Base-by-base conservation (phyloP, 495 filamentous ascomycete genomes). In the Wilcoxina mikolae region DNA sequence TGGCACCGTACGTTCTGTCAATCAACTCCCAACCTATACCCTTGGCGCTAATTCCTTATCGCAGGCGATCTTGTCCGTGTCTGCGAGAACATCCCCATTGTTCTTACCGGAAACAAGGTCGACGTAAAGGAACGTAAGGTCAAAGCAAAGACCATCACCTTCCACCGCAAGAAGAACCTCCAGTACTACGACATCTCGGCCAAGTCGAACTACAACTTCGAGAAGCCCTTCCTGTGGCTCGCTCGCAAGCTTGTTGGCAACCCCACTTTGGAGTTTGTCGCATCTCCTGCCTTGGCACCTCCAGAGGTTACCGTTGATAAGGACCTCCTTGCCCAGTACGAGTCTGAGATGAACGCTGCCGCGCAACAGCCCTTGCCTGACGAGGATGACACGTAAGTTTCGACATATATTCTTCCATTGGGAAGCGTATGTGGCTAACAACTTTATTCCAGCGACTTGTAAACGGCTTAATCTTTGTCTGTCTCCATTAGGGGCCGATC, bases 191-290 rank as follows among this genome's bases (percentile, higher is more conserved):
- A 99, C 60, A 99, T 99, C 70, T 94, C 87, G 45, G 93, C 93
- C 70, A 99, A 99, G 79, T 95, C 88, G 63, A 99, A 99, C 76
- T 99, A 99, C 77, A 99, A 99, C 83, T 99, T 99, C 75, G 93
- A 99, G 83, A 99, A 99, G 81, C 93, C 93, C 57, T 99, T 99
- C 85, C 81, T 99, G 58, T 99, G 93, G 93, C 83, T 99, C 64
- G 93, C 91, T 51, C 81, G 93, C 67, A 96, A 99, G 81, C 79
- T 96, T 45, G 93, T 95, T 57, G 93, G 91, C 69, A 95, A 99
- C 77, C 78, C 84, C 59, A 70, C 73, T 60, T 74, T 99, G 69
- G 93, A 99, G 72, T 96, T 99, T 69, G 91, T 95, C 58, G 93
- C 93, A 56, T 87, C 85, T 49, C 84, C 85, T 46, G 93, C 93